Conservation (phyloP, 805 yeast genomes). For the Zygoascus ofunaensis region DNA sequence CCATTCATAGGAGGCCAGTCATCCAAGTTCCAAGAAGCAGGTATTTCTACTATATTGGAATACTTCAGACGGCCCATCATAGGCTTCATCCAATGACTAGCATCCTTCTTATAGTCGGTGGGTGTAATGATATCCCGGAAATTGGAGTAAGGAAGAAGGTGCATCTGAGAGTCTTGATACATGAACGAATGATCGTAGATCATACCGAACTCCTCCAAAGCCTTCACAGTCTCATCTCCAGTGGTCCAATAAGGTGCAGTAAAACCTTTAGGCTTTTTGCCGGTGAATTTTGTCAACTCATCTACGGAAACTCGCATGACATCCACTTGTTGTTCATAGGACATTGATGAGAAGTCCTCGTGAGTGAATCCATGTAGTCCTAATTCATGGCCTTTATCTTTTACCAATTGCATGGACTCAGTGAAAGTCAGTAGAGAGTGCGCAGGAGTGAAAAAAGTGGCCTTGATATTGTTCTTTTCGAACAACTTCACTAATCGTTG, state of each 20-base stretch:
- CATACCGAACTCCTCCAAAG: constrained; percentile 30
- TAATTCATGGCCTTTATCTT: constrained; percentile 31
- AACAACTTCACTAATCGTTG: constrained; percentile 30
- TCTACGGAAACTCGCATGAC: constrained; percentile 30
- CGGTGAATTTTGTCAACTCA: constrained; percentile 26
- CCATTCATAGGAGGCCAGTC: constrained; percentile 36
- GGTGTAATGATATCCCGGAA: no score
- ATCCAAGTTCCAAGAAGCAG: constrained; percentile 33
- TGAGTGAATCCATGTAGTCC: constrained; percentile 34
- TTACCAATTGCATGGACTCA: constrained; percentile 29
- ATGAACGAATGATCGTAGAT: constrained; percentile 33
- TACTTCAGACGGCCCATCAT: constrained; percentile 26
- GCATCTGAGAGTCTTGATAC: constrained; percentile 32
- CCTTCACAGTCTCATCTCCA: constrained; percentile 28
- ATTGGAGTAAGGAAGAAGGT: constrained; percentile 32
- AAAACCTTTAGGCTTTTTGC: constrained; percentile 29
- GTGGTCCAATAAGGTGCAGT: constrained; percentile 36
- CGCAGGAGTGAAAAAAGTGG: constrained; percentile 34
- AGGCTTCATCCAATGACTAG: constrained; percentile 34
- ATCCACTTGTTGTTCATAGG: constrained; percentile 30
- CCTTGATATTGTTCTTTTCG: constrained; percentile 30
- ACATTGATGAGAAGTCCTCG: constrained; percentile 32
- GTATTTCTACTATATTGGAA: constrained; percentile 32
- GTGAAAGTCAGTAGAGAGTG: constrained; percentile 35
- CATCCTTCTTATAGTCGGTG: constrained; percentile 23